Percentiles rank a stretch among this genome's conserved stretches.
Conservation (phyloP, 306 rosid genomes). For the Leucaena leucocephala region DNA sequence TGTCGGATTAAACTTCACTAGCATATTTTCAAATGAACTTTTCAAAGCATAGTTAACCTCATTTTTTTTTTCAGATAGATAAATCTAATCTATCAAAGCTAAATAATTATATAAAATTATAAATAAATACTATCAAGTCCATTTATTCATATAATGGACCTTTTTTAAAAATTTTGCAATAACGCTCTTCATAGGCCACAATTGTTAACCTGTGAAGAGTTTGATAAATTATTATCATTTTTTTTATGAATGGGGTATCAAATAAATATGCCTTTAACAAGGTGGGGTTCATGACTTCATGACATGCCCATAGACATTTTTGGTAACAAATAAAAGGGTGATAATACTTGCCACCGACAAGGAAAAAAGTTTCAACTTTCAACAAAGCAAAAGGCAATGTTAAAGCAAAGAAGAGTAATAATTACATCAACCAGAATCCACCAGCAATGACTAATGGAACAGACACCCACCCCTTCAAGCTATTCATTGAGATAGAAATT, state of each 20-base stretch:
- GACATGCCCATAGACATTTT: conserved; percentile 29
- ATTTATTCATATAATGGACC: background rate
- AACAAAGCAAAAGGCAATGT: conserved; percentile 46
- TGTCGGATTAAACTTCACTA: background rate
- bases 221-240: conserved; percentile 1
- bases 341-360: conserved; percentile 34
- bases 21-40: background rate
- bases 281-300: conserved; percentile 42
- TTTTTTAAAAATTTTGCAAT: background rate
- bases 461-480: conserved; percentile 35
- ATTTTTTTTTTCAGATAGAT: background rate
- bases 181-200: background rate
- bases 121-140: background rate
- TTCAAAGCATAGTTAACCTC: background rate
- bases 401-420: conserved; percentile 47
- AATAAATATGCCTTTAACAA: conserved; percentile 31
- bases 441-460: conserved; percentile 45
- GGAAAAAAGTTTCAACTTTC: conserved; percentile 41
- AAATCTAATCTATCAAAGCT: background rate
- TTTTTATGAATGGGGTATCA: conserved; percentile 10
- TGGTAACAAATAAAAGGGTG: conserved; percentile 25
- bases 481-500: conserved; percentile 25
- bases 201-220: background rate
- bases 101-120: background rate
- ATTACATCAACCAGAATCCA: conserved; percentile 57